Evolutionary conservation across 2,329 filamentous ascomycete species (phyloP).

Genomic region (Verticillium nonalfalfae): DNA sequence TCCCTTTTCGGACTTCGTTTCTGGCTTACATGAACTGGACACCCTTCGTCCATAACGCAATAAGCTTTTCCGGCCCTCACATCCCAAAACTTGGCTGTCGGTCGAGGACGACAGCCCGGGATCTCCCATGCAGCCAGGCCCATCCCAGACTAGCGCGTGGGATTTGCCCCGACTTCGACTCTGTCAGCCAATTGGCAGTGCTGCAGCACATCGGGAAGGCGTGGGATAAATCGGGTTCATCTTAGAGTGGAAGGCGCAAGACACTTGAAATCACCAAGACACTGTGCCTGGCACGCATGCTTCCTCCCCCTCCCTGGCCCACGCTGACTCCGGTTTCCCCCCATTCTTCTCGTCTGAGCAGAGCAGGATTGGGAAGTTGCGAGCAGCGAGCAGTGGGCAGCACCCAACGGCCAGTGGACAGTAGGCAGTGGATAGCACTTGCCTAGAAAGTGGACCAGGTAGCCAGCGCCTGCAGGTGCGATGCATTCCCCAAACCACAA

Average conservation of each 20-base stretch:
- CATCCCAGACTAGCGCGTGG: background rate
- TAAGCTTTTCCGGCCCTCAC: conserved; percentile 10
- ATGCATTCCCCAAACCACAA: background rate
- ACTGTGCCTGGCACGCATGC: background rate
- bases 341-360: background rate
- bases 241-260: background rate
- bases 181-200: background rate
- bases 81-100: conserved; percentile 5
- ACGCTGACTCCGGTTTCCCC: background rate
- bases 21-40: background rate
- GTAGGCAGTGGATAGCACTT: no score
- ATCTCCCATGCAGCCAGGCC: conserved; percentile 1
- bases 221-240: background rate
- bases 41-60: conserved; percentile 1
- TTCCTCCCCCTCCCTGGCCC: background rate
- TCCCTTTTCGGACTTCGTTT: background rate
- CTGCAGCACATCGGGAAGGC: background rate
- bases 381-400: no score
- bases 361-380: background rate
- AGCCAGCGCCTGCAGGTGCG: background rate
- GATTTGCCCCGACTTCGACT: background rate
- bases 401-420: no score
- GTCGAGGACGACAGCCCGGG: conserved; percentile 5
- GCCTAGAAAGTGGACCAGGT: background rate
- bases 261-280: background rate